These are phyloP conservation scores for Penicillium arizonense DNA, from an alignment of 495 filamentous ascomycete genomes.

Conservation along the genomic window DNA sequence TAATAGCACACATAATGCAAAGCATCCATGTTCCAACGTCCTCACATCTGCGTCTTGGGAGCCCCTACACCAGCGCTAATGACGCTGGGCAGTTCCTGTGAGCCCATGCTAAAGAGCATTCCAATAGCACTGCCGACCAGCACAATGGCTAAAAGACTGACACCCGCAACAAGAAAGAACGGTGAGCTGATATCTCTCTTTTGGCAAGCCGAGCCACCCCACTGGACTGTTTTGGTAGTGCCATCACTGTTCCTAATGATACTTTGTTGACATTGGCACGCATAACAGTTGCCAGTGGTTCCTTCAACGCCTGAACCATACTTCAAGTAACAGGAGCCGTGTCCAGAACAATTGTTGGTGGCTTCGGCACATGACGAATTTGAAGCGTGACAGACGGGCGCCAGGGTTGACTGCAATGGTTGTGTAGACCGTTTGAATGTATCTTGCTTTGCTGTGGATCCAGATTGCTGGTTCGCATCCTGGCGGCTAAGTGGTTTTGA, in stretches of 20 bases:
- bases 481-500: conserved; percentile 2
- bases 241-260: conserved; percentile 47
- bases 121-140: conserved; percentile 65
- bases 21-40: background rate
- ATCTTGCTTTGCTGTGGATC: conserved; percentile 1
- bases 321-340: conserved; percentile 67
- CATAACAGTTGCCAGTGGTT: conserved; percentile 60
- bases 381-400: conserved; percentile 60
- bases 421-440: conserved; percentile 8
- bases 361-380: conserved; percentile 55
- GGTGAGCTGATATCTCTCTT: conserved; percentile 85
- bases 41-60: conserved; percentile 43
- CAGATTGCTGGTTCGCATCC: background rate
- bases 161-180: conserved; percentile 79
- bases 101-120: conserved; percentile 74
- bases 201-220: conserved; percentile 85
- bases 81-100: conserved; percentile 77
- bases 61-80: conserved; percentile 80
- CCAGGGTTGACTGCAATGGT: conserved; percentile 20
- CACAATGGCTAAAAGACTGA: conserved; percentile 62
- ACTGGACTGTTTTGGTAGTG: conserved; percentile 53
- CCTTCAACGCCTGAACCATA: conserved; percentile 38
- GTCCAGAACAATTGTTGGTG: conserved; percentile 74
- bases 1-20: too few relatives aligned
- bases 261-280: conserved; percentile 65